These are phyloP conservation scores for Yarrowia galli DNA, from an alignment of 1,139 yeast genomes.

Conservation along the genomic window DNA sequence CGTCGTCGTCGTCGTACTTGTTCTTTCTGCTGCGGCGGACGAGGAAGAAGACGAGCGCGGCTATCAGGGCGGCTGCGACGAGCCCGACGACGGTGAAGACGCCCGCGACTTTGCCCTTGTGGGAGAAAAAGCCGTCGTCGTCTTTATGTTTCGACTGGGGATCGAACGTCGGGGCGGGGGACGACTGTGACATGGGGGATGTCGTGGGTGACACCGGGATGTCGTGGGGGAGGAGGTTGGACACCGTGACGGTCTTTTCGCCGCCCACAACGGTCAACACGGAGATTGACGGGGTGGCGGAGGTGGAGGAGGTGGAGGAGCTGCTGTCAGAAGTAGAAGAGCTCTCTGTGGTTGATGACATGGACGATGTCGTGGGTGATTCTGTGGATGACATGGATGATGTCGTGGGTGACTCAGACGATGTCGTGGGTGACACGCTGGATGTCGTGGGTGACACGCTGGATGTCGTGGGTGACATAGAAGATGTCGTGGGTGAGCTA, in stretches of 20 bases:
- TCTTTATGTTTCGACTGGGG: not conserved
- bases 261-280: slow-evolving; percentile 22
- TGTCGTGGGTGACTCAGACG: not conserved
- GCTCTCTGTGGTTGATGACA: not conserved
- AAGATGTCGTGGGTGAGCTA: not conserved
- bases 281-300: slow-evolving; percentile 16
- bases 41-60: slow-evolving; percentile 46
- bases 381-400: not conserved
- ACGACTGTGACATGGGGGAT: not conserved
- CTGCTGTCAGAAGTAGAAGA: not conserved
- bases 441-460: not conserved
- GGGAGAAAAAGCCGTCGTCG: slow-evolving; percentile 55
- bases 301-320: not conserved
- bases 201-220: not conserved
- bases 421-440: not conserved
- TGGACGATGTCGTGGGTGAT: not conserved
- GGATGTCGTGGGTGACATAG: not conserved
- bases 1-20: slow-evolving; percentile 40
- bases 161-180: not conserved
- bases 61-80: slow-evolving; percentile 56
- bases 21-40: slow-evolving; percentile 44
- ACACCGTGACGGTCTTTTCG: slow-evolving; percentile 26
- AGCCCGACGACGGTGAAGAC: slow-evolving; percentile 74
- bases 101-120: slow-evolving; percentile 74
- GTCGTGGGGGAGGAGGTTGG: not conserved